Evolutionary conservation across 2,329 filamentous ascomycete genomes (phyloP), one percentile per base, ranked within the genome.

Genomic region (Aspergillus felis): DNA sequence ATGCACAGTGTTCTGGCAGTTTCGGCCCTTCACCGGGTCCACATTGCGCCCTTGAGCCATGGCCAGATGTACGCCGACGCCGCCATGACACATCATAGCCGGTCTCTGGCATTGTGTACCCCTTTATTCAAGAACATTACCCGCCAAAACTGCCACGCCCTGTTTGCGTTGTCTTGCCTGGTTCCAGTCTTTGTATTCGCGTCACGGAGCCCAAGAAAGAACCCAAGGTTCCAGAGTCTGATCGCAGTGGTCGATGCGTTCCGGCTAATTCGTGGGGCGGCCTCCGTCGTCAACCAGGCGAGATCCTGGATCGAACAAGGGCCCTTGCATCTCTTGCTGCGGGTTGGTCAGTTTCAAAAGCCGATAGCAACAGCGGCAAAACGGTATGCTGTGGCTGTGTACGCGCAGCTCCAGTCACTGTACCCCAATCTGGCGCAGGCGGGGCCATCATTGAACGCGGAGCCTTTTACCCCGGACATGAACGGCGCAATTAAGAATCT

Each of bases 1-100:
- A 61, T 62, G 60, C 54, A 58, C 47, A 54, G 58, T n/a, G 6
- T 62, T 2, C 41, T 62, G 22, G 58, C 56, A 7, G 44, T 62
- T 12, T 56, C 58, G 1, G 60, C 60, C 1, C 32, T 62, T 2
- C 57, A 62, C 42, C 52, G 56, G 2, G 46, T 38, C 5, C 54
- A 52, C 32, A 53, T 32, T 24, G 38, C 41, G 3, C 41, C 53
- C 2, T 2, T 46, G 2, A 51, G 54, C 8, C 27, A 44, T 10
- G 32, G 51, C 4, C 50, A 24, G 10, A 41, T 22, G 12, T 61
- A 58, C 25, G 51, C 27, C 0, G 50, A 62, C 14, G 52, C 53
- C 2, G 55, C 59, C 24, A 56, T 57, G 38, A 59, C n/a, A 3
- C 57, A 61, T 44, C 52, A 61, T 14, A 51, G 57, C 41, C 24